Conservation (phyloP, 192 early-diverging fungal genomes). For the Chytriomyces confervae region DNA sequence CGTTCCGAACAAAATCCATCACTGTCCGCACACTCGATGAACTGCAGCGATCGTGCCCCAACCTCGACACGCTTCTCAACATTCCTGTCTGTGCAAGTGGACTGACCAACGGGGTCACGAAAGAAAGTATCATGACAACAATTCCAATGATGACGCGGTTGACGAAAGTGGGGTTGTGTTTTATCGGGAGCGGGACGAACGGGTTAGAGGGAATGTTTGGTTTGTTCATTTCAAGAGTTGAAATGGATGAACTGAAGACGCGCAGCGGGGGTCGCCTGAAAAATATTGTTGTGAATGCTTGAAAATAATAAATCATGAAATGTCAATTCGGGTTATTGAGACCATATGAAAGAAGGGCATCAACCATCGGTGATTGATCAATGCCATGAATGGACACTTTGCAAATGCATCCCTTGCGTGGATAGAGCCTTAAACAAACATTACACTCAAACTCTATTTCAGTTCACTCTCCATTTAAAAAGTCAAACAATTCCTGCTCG, state of each 20-base stretch:
- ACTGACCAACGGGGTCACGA: neutral
- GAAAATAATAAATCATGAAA: constrained; percentile 6
- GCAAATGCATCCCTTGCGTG: too few species aligned
- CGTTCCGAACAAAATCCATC: constrained; percentile 20
- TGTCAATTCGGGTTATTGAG: neutral
- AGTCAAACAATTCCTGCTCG: neutral
- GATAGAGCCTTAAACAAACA: too few species aligned
- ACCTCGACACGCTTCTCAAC: constrained; percentile 24
- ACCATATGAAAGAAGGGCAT: too few species aligned
- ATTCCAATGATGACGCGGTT: constrained; percentile 19
- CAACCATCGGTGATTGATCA: too few species aligned
- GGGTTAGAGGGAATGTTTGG: constrained; percentile 15
- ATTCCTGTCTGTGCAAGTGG: constrained; percentile 6
- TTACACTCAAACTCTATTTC: too few species aligned
- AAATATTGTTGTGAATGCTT: constrained; percentile 22
- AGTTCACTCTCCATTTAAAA: too few species aligned
- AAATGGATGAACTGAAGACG: constrained; percentile 24
- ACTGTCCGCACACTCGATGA: constrained; percentile 12
- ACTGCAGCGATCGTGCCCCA: constrained; percentile 7
- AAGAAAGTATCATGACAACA: constrained; percentile 5
- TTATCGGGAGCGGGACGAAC: constrained; percentile 13
- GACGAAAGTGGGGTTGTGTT: constrained; percentile 20
- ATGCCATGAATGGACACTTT: too few species aligned
- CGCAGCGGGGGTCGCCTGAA: constrained; percentile 3
- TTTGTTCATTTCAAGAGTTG: constrained; percentile 10